phyloP scores from a whole-genome alignment of 768 basidiomycete genomes.

The Megacollybia marginata region DNA sequence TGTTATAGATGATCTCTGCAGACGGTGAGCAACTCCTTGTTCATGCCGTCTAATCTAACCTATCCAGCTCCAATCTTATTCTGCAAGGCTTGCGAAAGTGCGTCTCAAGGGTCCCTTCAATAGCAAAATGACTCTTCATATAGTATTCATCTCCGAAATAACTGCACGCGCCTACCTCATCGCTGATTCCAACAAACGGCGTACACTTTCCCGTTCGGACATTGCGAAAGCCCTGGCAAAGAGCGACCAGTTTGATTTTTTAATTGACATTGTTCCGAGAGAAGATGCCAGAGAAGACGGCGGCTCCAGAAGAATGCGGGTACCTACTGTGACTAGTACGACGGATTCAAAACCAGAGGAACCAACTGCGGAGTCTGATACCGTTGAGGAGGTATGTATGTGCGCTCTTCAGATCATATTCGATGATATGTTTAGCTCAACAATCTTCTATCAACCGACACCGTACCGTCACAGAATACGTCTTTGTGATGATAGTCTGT shows the following conservation, averaged over 20 bases:
- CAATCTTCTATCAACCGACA: too few species aligned
- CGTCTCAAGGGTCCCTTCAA: slow-evolving; percentile 23
- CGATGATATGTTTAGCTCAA: too few species aligned
- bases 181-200: slow-evolving; percentile 91
- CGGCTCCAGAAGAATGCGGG: too few species aligned
- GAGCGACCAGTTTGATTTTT: slow-evolving; percentile 95
- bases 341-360: too few species aligned
- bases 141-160: slow-evolving; percentile 96
- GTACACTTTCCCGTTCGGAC: slow-evolving; percentile 90
- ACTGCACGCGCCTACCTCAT: slow-evolving; percentile 94
- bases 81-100: slow-evolving; percentile 98
- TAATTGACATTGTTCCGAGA: slow-evolving; percentile 92
- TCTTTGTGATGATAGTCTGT: too few species aligned
- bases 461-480: too few species aligned
- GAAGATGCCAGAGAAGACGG: slow-evolving; percentile 27
- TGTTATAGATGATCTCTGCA: slow-evolving; percentile 87
- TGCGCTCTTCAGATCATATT: too few species aligned
- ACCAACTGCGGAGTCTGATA: too few species aligned
- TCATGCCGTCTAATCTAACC: not conserved
- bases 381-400: too few species aligned
- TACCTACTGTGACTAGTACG: too few species aligned
- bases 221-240: slow-evolving; percentile 89
- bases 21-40: slow-evolving; percentile 51
- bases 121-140: not conserved
- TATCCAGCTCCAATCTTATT: slow-evolving; percentile 81